Evolutionary conservation across 225 moss, liverwort and hornwort species (phyloP).

Genomic region (Antitrichia curtipendula): DNA sequence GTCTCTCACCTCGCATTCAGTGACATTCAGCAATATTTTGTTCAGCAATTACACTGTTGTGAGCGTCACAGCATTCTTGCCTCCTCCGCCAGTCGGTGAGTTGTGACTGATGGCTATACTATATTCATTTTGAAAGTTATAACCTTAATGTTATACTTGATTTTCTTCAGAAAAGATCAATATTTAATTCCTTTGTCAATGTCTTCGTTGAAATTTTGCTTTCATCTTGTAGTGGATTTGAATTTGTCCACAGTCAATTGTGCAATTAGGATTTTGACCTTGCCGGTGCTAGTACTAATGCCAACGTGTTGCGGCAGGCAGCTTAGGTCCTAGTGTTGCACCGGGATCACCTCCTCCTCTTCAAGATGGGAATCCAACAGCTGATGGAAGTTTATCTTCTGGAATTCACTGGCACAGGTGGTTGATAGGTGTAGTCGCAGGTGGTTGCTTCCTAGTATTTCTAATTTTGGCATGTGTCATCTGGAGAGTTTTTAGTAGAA

Average conservation of each 20-base stretch:
- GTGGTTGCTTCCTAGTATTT: constrained; percentile 38
- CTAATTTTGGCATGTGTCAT: constrained; percentile 30
- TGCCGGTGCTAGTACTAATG: neutral
- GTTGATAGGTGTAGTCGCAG: constrained; percentile 63
- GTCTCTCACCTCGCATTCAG: constrained; percentile 38
- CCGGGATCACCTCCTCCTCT: constrained; percentile 19
- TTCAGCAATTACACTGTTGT: constrained; percentile 77
- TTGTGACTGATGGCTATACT: neutral
- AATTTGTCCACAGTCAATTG: neutral
- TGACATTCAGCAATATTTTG: constrained; percentile 46
- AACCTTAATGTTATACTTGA: neutral
- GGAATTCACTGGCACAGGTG: constrained; percentile 32
- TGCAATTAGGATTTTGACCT: neutral
- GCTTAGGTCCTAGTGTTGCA: constrained; percentile 5
- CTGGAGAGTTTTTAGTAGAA: constrained; percentile 39
- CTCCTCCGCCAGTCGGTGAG: constrained; percentile 52
- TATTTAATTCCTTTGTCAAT: neutral
- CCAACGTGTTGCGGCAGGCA: constrained; percentile 21
- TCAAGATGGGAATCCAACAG: constrained; percentile 14
- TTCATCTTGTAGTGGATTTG: neutral
- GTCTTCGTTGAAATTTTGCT: neutral
- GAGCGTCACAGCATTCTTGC: constrained; percentile 48
- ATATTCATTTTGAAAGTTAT: neutral
- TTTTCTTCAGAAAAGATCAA: neutral
- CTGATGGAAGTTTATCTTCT: constrained; percentile 17